Conservation (phyloP, 306 rosid genomes). For the Lathyrus sativus region DNA sequence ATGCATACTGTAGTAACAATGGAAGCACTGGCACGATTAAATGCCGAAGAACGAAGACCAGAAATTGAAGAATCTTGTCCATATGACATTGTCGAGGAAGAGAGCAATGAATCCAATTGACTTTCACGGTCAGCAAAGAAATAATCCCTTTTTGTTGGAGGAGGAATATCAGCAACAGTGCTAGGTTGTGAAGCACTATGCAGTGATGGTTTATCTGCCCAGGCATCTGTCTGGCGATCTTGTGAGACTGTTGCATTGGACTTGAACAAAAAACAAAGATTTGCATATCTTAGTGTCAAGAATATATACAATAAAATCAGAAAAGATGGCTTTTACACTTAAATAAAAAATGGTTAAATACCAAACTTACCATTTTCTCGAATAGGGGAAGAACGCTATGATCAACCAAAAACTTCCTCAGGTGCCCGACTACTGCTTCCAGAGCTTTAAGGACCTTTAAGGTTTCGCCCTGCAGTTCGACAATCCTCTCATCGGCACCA, state of each 20-base stretch:
- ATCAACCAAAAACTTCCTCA: constrained; percentile 95
- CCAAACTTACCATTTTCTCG: constrained; percentile 81
- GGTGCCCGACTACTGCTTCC: constrained; percentile 85
- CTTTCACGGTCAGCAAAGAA: constrained; percentile 67
- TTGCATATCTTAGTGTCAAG: constrained; percentile 18
- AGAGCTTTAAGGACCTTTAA: constrained; percentile 82
- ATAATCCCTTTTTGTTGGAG: constrained; percentile 68
- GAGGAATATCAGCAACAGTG: constrained; percentile 51
- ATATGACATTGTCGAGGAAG: constrained; percentile 68
- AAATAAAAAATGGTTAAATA: constrained; percentile 1
- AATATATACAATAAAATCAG: constrained; percentile 2
- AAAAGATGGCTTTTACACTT: constrained; percentile 21
- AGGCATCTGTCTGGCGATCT: constrained; percentile 66
- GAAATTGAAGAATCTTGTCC: constrained; percentile 72
- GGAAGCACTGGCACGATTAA: constrained; percentile 69
- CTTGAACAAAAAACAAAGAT: constrained; percentile 46
- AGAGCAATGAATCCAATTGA: constrained; percentile 69
- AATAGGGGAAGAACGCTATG: constrained; percentile 93
- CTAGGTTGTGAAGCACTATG: constrained; percentile 66
- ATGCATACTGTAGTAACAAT: constrained; percentile 81
- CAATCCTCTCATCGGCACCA: constrained; percentile 86
- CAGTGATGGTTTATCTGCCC: constrained; percentile 68
- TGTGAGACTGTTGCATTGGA: constrained; percentile 60
- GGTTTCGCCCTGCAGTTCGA: constrained; percentile 92
- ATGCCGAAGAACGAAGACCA: constrained; percentile 75